Base-by-base conservation (phyloP, 306 rosid genomes). In the Amphicarpaea edgeworthii region DNA sequence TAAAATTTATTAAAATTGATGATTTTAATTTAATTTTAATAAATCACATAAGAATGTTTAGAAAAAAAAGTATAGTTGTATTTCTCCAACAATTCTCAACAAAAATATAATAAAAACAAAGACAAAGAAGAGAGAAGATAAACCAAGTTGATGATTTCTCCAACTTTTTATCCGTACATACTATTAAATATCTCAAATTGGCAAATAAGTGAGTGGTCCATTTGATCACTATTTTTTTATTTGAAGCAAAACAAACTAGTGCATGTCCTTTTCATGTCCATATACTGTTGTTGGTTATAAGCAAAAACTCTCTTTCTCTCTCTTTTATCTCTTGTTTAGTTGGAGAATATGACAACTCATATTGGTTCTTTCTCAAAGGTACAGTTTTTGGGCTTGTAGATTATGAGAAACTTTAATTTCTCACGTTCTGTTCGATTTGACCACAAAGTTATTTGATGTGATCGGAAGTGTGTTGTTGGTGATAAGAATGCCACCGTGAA, bases 331-430 rank as follows among this genome's bases (percentile, higher is more conserved):
- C 40, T 34, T 10, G 38, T 66, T 12, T 51, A 12, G 79, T 67
- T 57, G 46, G 28, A 57, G 76, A 73, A 66, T 59, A 38, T 65
- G 65, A 67, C 79, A 73, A 16, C 61, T 65, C 63, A 46, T n/a
- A n/a, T 38, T 68, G 53, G 26, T 55, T 50, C 16, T 73, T 80
- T 74, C 30, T 47, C 40, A 21, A 65, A 43, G 37, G 3, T 6
- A 66, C 46, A 65, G 8, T 58, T 26, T 26, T 58, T n/a, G n/a
- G 64, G 11, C 40, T 58, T 5, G 58, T 37, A 16, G 72, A 70
- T 21, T 50, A 50, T 30, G 7, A 32, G 49, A 20, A 68, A 77
- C 9, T 57, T n/a, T n/a, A n/a, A n/a, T n/a, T 68, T 43, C 7
- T 17, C 28, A 57, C 37, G 15, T 57, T 79, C 11, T 10, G 34